Evolutionary conservation across 495 filamentous ascomycete species (phyloP).

Genomic region (Neurospora sp.): DNA sequence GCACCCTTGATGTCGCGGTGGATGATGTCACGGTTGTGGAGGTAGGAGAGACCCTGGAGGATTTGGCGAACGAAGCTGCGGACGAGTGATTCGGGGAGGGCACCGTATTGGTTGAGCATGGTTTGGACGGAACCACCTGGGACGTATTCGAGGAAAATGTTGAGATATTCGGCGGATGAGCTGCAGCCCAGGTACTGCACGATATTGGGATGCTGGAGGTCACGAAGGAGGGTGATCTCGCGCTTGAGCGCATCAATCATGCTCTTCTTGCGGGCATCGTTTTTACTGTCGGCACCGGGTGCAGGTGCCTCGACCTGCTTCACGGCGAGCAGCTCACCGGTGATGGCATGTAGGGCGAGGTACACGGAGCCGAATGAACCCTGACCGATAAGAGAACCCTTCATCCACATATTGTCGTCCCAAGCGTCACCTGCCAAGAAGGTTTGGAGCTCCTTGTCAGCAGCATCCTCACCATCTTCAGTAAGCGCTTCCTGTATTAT

Average conservation of each 20-base stretch:
- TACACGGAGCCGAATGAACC: conserved; percentile 97
- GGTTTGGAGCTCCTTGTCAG: conserved; percentile 62
- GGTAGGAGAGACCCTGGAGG: conserved; percentile 83
- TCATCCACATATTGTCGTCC: conserved; percentile 97
- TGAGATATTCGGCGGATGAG: conserved; percentile 82
- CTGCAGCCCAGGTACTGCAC: conserved; percentile 95
- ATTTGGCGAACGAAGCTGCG: conserved; percentile 97
- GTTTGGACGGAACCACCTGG: conserved; percentile 94
- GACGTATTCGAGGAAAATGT: conserved; percentile 99
- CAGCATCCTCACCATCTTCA: conserved; percentile 80
- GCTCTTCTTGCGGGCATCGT: conserved; percentile 84
- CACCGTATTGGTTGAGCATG: conserved; percentile 97
- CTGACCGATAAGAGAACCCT: conserved; percentile 91
- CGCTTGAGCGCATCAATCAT: conserved; percentile 97
- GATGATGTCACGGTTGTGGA: conserved; percentile 92
- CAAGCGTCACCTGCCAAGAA: conserved; percentile 89
- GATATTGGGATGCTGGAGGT: conserved; percentile 93
- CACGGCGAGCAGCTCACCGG: conserved; percentile 93
- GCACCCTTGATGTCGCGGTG: conserved; percentile 98
- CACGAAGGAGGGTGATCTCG: conserved; percentile 88
- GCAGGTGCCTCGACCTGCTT: conserved; percentile 96
- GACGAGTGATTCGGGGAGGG: conserved; percentile 83
- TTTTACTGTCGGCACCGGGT: conserved; percentile 62
- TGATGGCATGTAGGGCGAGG: conserved; percentile 91
- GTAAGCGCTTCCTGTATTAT: conserved; percentile 55